Evolutionary conservation across 2,329 filamentous ascomycete genomes (phyloP), one percentile per base, ranked within the genome.

Genomic region (Penicillium sp.): DNA sequence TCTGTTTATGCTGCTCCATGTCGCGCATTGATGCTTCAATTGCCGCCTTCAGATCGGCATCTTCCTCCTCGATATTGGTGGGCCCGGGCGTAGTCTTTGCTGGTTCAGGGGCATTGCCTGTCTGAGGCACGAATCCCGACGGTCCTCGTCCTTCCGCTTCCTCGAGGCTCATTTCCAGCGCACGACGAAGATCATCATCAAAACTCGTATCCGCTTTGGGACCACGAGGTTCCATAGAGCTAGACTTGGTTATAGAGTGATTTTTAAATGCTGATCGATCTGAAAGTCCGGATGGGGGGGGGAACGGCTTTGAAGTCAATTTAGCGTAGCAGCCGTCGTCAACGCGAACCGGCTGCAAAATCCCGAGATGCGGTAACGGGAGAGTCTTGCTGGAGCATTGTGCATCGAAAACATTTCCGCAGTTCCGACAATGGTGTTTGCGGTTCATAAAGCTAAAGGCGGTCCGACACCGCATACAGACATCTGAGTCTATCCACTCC

Each of bases 391-490:
- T 88, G 14, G 93, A 98, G 72, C 95, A 99, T 68, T 95, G 88
- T 63, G 93, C 91, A 71, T 96, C 96, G 73, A 99, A 99, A 68
- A 96, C 95, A 75, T 95, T 96, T 51, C 95, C 95, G 70, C 95
- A 99, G 74, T 99, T 99, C 63, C 95, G 88, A 70, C 95, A 99
- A 74, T 99, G 95, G 72, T 99, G 95, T 73, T 98, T 99, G 69
- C 95, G 88, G 74, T 99, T 99, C 55, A 93, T 99, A 71, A 99
- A 97, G 48, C 91, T 97, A 69, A 99, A 99, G 19, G 91, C 79
- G 13, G 93, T 97, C 65, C 95, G 87, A 74, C 95, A 99, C 71
- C 95, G 89, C 92, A 99, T 97, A 74, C 95, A 99, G 31, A 99
- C 93, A 69, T 99, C 95, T 11, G 93, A 97, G 76, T 99, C 95